phyloP scores from a whole-genome alignment of 148 eudicot genomes.

The Dianthus caryophyllus region DNA sequence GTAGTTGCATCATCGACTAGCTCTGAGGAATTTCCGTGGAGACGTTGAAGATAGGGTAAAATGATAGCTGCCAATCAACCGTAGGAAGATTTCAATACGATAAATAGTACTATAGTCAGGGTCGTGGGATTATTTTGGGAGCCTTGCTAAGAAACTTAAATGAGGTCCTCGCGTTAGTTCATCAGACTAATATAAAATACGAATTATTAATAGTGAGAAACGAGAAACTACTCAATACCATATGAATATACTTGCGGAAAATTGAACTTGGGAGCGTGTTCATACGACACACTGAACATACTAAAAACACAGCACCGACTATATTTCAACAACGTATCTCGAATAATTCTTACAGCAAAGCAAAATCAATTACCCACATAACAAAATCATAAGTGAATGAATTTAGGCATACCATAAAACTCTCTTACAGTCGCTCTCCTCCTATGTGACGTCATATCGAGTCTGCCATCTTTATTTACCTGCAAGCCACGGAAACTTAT shows the following conservation, averaged over 20 bases:
- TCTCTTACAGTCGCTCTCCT: constrained; percentile 48
- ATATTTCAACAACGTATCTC: not conserved
- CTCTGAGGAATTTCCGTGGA: constrained; percentile 32
- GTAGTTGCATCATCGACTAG: constrained; percentile 25
- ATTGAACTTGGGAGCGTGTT: too few species aligned
- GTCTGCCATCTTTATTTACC: constrained; percentile 50
- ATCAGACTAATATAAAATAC: too few species aligned
- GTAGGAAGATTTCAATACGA: not conserved
- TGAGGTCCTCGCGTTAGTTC: too few species aligned
- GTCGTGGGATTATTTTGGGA: too few species aligned
- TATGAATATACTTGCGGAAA: too few species aligned
- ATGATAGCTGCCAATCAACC: constrained; percentile 41
- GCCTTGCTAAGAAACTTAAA: too few species aligned
- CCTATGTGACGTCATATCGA: constrained; percentile 29
- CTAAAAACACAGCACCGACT: too few species aligned
- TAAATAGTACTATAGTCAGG: not conserved
- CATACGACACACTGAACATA: too few species aligned
- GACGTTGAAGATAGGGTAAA: constrained; percentile 55
- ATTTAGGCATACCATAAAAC: constrained; percentile 43
- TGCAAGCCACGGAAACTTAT: constrained; percentile 21
- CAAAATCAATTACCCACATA: not conserved
- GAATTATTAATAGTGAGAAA: too few species aligned
- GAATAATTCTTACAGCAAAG: not conserved
- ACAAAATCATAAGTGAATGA: not conserved
- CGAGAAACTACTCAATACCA: too few species aligned